These are phyloP conservation scores for Gyromitra esculenta DNA, from an alignment of 2,329 filamentous ascomycete genomes.

Conservation along the genomic window DNA sequence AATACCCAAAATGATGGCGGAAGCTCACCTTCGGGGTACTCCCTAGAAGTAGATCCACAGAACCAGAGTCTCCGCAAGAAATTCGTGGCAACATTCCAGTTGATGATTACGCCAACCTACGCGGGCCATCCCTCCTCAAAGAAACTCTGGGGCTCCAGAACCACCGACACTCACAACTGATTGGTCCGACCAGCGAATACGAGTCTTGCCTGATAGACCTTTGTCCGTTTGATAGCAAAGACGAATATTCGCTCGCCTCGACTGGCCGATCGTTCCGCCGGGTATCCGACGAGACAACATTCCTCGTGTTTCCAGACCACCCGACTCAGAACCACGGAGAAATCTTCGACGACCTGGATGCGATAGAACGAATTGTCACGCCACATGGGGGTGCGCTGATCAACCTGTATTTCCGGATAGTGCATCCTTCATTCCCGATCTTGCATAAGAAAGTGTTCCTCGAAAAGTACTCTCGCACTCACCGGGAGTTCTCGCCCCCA, in stretches of 20 bases:
- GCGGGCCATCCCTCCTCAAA: constrained; percentile 63
- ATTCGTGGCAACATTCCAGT: constrained; percentile 49
- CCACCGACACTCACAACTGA: constrained; percentile 83
- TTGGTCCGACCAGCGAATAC: constrained; percentile 83
- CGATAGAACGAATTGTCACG: constrained; percentile 78
- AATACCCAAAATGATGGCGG: constrained; percentile 10
- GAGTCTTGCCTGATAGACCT: constrained; percentile 84
- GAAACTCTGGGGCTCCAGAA: constrained; percentile 78
- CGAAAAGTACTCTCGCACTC: constrained; percentile 69
- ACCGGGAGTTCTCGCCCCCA: constrained; percentile 69
- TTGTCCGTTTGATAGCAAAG: constrained; percentile 80
- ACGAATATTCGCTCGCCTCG: constrained; percentile 73
- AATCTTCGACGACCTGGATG: constrained; percentile 68
- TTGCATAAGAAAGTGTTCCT: constrained; percentile 71
- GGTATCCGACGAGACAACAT: constrained; percentile 80
- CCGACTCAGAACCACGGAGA: constrained; percentile 75
- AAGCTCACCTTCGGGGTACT: constrained; percentile 46
- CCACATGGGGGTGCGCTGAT: constrained; percentile 80
- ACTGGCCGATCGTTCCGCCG: constrained; percentile 71
- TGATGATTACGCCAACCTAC: constrained; percentile 44
- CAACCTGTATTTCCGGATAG: constrained; percentile 78
- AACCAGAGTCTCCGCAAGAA: constrained; percentile 56
- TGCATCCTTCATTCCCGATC: constrained; percentile 70
- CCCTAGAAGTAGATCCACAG: constrained; percentile 55
- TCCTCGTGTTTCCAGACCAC: constrained; percentile 80